Base-by-base conservation (phyloP, 495 filamentous ascomycete genomes). In the Diplogelasinospora grovesii region DNA sequence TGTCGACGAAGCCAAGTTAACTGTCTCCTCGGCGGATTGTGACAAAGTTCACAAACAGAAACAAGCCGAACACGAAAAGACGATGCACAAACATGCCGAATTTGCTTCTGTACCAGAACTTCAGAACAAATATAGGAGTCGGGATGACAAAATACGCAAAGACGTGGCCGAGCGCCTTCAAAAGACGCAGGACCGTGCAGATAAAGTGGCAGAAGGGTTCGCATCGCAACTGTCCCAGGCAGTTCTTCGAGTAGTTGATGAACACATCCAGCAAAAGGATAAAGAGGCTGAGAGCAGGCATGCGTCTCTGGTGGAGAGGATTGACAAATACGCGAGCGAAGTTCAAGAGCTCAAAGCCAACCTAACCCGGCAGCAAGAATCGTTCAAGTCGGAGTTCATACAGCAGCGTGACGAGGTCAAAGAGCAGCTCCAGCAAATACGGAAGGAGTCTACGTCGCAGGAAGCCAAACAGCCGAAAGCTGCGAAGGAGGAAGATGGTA, bases 61-160 rank as follows among this genome's bases (percentile, higher is more conserved):
- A 28, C 32, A 50, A 14, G 35, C 22, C 0, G 58, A 62, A 21
- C 54, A 54, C 34, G 34, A 60, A 4, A 56, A 34, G 20, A 37
- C 50, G 0, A 43, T 26, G 29, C 24, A 29, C 1, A 60, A 53
- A 22, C 45, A 51, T 40, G 44, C 43, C n/a, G 56, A 57, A 3
- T 60, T 61, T 18, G 53, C 58, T 9, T 57, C 56, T 4, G 15
- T 60, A 0, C 45, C 53, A 0, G 60, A 64, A 26, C 32, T 64
- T 5, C 56, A 58, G 20, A 54, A 49, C 8, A 48, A 45, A 36
- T 41, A 41, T 24, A 19, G 30, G n/a, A 8, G 15, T 8, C 38
- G 45, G 24, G 38, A 36, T 35, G 19, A 31, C 11, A 21, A 24
- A 15, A 10, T 26, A 8, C 36, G 33, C 13, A 35, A 47, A 18